These are phyloP conservation scores for Backusella psychrophila DNA, from an alignment of 192 early-diverging fungal species.

Conservation along the genomic window DNA sequence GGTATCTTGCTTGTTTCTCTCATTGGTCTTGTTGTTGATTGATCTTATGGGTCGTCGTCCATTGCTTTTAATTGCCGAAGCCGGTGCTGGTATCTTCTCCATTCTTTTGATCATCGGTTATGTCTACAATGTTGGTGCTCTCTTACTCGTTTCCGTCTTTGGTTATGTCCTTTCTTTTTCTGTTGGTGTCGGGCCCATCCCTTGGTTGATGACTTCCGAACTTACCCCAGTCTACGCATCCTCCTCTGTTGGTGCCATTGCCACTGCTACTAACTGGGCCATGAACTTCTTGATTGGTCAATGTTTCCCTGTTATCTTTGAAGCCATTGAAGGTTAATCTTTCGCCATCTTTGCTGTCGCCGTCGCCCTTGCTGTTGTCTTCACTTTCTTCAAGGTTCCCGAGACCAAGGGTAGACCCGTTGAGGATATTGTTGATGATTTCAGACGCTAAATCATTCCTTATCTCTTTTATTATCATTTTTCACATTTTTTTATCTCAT, in stretches of 20 bases:
- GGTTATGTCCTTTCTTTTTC: not conserved
- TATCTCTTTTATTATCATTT: too few relatives aligned
- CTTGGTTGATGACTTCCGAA: not conserved
- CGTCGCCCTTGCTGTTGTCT: too few relatives aligned
- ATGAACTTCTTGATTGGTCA: not conserved
- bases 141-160: not conserved
- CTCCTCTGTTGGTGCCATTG: not conserved
- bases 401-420: too few relatives aligned
- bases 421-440: too few relatives aligned
- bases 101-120: constrained; percentile 39
- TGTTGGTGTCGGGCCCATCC: not conserved
- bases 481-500: too few relatives aligned
- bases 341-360: too few relatives aligned
- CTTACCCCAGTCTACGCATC: not conserved
- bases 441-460: too few relatives aligned
- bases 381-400: too few relatives aligned
- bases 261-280: not conserved
- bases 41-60: constrained; percentile 41
- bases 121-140: not conserved
- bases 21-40: constrained; percentile 43
- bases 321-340: not conserved
- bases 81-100: constrained; percentile 61
- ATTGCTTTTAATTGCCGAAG: constrained; percentile 58
- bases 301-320: not conserved
- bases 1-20: constrained; percentile 72